A percentile compares a stretch with the other conserved stretches of the same genome.
These are phyloP conservation scores for Myriosclerotinia scirpicola DNA, from an alignment of 2,329 filamentous ascomycete genomes.

Conservation along the genomic window DNA sequence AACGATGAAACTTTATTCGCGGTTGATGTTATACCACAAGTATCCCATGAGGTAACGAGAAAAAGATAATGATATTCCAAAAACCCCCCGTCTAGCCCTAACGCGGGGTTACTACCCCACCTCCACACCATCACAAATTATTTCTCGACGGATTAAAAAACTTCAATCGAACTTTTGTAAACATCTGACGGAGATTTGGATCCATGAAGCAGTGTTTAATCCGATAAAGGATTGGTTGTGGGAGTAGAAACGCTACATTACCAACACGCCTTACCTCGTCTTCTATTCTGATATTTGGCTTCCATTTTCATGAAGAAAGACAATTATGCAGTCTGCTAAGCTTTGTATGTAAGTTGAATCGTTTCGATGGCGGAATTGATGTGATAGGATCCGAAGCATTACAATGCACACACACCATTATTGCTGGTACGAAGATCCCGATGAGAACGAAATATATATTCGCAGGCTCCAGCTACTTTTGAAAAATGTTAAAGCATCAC, in stretches of 20 bases:
- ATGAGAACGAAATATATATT: neutral
- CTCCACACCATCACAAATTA: neutral
- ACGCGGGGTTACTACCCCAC: slow-evolving; percentile 18
- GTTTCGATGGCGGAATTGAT: neutral
- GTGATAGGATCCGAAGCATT: neutral
- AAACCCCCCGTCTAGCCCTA: slow-evolving; percentile 10
- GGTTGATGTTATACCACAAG: neutral
- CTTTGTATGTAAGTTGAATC: neutral
- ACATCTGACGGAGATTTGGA: too few species aligned
- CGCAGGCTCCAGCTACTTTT: too few species aligned
- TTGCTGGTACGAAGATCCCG: neutral
- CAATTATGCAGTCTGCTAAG: neutral
- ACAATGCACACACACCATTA: neutral
- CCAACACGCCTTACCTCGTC: neutral
- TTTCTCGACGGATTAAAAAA: neutral
- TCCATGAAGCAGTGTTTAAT: neutral
- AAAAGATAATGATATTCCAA: neutral
- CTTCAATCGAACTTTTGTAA: neutral
- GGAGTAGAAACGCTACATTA: neutral
- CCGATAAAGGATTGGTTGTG: neutral
- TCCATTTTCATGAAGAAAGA: too few species aligned
- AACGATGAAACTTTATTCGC: slow-evolving; percentile 3
- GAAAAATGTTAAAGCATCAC: neutral
- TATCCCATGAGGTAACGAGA: neutral
- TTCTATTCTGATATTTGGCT: neutral